These are phyloP conservation scores for Globisporangium recalcitrans DNA, from an alignment of 352 stramenopile genomes.

Conservation along the genomic window DNA sequence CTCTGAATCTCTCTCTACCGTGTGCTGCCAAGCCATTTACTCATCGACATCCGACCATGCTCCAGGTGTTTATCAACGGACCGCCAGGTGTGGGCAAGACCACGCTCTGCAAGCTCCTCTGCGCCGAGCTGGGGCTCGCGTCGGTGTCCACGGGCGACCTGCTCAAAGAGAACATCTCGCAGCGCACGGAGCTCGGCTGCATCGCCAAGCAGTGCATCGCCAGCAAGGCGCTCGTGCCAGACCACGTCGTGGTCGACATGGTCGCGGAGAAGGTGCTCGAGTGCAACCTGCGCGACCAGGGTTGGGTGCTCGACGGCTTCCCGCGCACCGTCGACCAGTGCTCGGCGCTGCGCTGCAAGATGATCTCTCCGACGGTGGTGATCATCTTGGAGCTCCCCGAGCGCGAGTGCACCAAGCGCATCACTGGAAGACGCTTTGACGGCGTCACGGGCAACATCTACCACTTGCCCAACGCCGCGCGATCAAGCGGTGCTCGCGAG, in stretches of 20 bases:
- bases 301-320: constrained; percentile 75
- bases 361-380: constrained; percentile 48
- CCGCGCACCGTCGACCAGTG: constrained; percentile 60
- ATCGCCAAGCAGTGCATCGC: constrained; percentile 66
- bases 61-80: constrained; percentile 69
- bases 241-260: constrained; percentile 76
- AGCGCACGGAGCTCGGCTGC: constrained; percentile 42
- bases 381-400: constrained; percentile 53
- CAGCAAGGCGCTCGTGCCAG: constrained; percentile 56
- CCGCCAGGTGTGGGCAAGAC: constrained; percentile 66
- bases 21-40: neutral
- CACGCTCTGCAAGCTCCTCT: constrained; percentile 54
- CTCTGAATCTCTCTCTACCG: neutral
- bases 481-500: constrained; percentile 40
- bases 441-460: constrained; percentile 55
- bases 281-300: constrained; percentile 26
- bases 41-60: constrained; percentile 20
- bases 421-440: constrained; percentile 58
- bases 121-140: constrained; percentile 49
- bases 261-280: constrained; percentile 49
- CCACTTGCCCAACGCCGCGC: constrained; percentile 36
- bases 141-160: constrained; percentile 63
- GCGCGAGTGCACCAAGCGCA: constrained; percentile 38
- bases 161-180: constrained; percentile 65
- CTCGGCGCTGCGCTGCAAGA: constrained; percentile 34